These are phyloP conservation scores for Penicillium expansum DNA, from an alignment of 2,329 filamentous ascomycete genomes.

Conservation along the genomic window DNA sequence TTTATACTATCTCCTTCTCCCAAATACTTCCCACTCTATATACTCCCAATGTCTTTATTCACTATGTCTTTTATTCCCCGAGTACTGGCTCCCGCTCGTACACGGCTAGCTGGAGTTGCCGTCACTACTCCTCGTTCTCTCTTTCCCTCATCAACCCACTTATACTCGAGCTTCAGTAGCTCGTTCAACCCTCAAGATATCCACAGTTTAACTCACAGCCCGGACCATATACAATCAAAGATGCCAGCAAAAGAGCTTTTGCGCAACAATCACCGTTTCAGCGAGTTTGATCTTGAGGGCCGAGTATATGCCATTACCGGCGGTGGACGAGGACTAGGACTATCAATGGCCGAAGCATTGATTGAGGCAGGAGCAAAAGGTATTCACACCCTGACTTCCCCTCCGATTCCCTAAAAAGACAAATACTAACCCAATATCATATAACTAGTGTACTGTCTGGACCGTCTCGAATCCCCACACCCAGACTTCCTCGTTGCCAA, in stretches of 20 bases:
- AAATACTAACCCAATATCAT: background rate
- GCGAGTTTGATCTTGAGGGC: constrained; percentile 44
- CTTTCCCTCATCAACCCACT: constrained; percentile 8
- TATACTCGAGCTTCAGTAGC: constrained; percentile 24
- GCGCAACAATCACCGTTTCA: constrained; percentile 34
- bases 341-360: constrained; percentile 48
- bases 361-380: constrained; percentile 50
- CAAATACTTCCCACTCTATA: background rate
- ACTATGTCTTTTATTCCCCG: constrained; percentile 17
- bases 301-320: constrained; percentile 46
- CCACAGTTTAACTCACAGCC: constrained; percentile 14
- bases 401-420: background rate
- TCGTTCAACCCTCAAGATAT: constrained; percentile 15
- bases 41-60: background rate
- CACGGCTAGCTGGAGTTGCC: constrained; percentile 9
- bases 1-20: background rate
- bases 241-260: constrained; percentile 24
- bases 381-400: constrained; percentile 12
- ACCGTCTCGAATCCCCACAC: constrained; percentile 45
- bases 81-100: constrained; percentile 10
- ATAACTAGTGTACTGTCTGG: constrained; percentile 47
- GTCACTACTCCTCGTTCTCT: constrained; percentile 5
- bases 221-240: constrained; percentile 35
- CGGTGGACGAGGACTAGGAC: constrained; percentile 44
- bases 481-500: constrained; percentile 44